phyloP scores from a whole-genome alignment of 139 green algal genomes.

The Deuterostichococcus epilithicus region DNA sequence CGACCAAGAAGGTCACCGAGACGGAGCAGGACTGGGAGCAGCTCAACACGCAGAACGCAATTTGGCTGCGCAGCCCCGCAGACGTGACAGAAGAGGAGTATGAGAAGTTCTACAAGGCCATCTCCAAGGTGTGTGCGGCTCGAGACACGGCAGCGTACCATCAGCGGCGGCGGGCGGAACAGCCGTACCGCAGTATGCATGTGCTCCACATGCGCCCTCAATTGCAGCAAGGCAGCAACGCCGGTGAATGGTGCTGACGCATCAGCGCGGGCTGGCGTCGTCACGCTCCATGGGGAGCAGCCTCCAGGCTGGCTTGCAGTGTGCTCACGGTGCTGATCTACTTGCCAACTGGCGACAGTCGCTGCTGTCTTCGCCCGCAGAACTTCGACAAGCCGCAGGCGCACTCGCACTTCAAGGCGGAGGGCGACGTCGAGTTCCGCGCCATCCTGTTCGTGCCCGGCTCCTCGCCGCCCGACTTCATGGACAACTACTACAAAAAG shows the following conservation, averaged over 20 bases:
- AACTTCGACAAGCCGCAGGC: conserved; percentile 65
- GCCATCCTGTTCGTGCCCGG: conserved; percentile 88
- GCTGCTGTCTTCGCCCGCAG: conserved; percentile 16
- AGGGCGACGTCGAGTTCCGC: conserved; percentile 99
- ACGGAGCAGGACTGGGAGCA: conserved; percentile 80
- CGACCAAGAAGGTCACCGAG: conserved; percentile 80
- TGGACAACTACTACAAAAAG: conserved; percentile 91
- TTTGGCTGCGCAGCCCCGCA: conserved; percentile 88
- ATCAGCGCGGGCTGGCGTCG: no score
- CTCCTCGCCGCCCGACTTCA: conserved; percentile 65
- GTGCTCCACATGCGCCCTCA: no score
- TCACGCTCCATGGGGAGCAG: no score
- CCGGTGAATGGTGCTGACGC: no score
- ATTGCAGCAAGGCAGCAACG: no score
- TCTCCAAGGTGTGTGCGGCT: conserved; percentile 71
- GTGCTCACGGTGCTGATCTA: no score
- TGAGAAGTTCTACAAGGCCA: conserved; percentile 92
- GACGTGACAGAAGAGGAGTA: conserved; percentile 94
- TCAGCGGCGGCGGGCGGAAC: no score
- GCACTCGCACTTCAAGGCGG: conserved; percentile 93
- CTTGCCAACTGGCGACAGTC: no score
- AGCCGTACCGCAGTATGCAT: no score
- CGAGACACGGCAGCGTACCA: no score
- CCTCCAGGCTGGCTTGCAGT: no score
- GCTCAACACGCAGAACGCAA: conserved; percentile 93